Base-by-base conservation (phyloP, 73 alveolate species). In the Halteria grandinella region DNA sequence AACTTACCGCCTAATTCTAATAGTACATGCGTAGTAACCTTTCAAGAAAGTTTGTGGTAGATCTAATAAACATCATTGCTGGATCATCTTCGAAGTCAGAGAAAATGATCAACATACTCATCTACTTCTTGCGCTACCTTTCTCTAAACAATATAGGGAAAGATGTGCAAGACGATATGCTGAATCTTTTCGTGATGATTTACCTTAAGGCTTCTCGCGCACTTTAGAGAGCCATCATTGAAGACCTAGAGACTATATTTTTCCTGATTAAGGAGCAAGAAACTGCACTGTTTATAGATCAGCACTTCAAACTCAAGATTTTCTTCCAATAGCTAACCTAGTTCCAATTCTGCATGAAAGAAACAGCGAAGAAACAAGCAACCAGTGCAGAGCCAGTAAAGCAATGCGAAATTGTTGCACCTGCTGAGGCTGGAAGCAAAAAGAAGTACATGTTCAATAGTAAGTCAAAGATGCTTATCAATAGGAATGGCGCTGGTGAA, bases 101-200 rank as follows among this genome's bases (percentile, higher is more conserved):
- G 28, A 66, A 66, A 25, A 24, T 47, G 3, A 66, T 66, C 8
- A 66, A 66, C 23, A 44, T 66, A 12, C 25, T 66, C 21, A 21
- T 23, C 8, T 41, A 20, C n/a, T 4, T 66, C 18, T 31, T 66
- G 54, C 43, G 28, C 43, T 44, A 43, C 12, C 20, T 66, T 34
- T 11, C 32, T 10, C 10, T 66, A 2, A 54, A 66, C 36, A 66
- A 23, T 34, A 5, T 15, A 1, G 51, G 66, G 18, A 41, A 66
- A 29, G 80, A 66, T 25, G 55, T 66, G 8, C 43, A 45, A 66
- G 80, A 66, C 31, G 66, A 66, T 45, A 5, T 66, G 12, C 29
- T 66, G 1, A 33, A 45, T 15, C 24, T 66, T 6, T 66, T 66
- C 34, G 69, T 66, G 28, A 47, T 66, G 69, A 31, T 66, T 4